Evolutionary conservation across 768 basidiomycete genomes (phyloP), one percentile per base, ranked within the genome.

Genomic region (Boletus fagicola): DNA sequence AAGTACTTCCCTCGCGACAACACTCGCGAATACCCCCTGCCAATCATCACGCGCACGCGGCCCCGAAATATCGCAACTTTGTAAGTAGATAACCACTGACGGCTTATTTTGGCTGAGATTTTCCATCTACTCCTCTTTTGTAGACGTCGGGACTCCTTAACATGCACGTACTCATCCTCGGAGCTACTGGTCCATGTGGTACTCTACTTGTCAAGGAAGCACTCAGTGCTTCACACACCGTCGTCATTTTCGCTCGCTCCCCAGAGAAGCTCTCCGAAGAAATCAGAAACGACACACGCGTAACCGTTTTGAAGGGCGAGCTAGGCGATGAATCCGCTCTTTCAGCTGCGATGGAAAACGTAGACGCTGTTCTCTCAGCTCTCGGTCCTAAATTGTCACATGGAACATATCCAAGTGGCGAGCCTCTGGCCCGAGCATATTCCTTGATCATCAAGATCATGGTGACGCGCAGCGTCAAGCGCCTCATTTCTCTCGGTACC

Each of bases 401-500:
- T 76, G 82, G 51, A 75, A 65, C 63, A 13, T 72, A 80, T 58
- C 76, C 79, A 8, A 59, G 64, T 26, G 75, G 77, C 54, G 83
- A 80, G 12, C 88, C 89, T 16, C 75, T 90, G 49, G 84, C 88
- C 1, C 76, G 75, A 42, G 85, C 79, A 22, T 90, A 89, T 68
- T 66, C 72, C 18, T 62, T 71, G 39, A 66, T 91, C 62, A 76
- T 91, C 62, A 77, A 77, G 20, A 54, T 78, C 49, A 87, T 90
- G 87, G 72, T 76, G 54, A 69, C 75, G 33, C 74, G 77, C 36
- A 64, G 71, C 33, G 75, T 88, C 58, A 80, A 75, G 39, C 83
- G 88, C 5, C 76, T 90, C 62, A 78, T 91, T 49, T 77, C 79
- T 26, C 82, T 91, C 16, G 86, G 86, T 12, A 89, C 89, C 1